Evolutionary conservation across 352 stramenopile species (phyloP), one percentile per base, ranked within the genome.

Genomic region (Phytophthora hibernalis): DNA sequence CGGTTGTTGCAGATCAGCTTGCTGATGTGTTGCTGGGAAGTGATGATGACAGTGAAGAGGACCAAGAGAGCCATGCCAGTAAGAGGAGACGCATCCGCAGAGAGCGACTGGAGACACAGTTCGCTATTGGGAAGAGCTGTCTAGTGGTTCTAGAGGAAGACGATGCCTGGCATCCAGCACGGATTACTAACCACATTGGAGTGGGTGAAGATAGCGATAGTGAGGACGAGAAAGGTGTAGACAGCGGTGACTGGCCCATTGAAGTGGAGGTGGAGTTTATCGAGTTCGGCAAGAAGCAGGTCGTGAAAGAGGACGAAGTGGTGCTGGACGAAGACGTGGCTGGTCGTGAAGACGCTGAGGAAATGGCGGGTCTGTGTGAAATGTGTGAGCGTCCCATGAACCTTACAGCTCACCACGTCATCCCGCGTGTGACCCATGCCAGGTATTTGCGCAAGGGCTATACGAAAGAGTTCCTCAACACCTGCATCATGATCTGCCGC

Each of bases 351-450:
- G 68, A 92, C 47, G 58, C 75, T 31, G 70, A 80, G 11, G 89
- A 90, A 53, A 77, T 82, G 33, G 72, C 77, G 5, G 74, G 65
- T 16, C 35, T 82, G 33, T 98, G 96, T 49, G 85, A 82, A 58
- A 91, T 98, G 70, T 98, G 96, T 55, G 91, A 97, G 73, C 85
- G 96, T 20, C 77, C 81, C 10, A 97, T 98, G 75, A 93, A 91
- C 58, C 50, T 98, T 16, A 98, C 93, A 13, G 84, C 85, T 6
- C 96, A 98, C 74, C 96, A 98, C 63, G 73, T 98, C 8, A 98
- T 97, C 53, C 96, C 96, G 5, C 90, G 90, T 38, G 83, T 82
- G n/a, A 90, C 72, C 3, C 90, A 97, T 55, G 64, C 78, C 21
- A 86, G 79, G 58, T 96, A 95, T 64, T 52, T 91, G 24, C 92